Evolutionary conservation across 2,329 filamentous ascomycete species (phyloP), one percentile per base, ranked within the genome.

Genomic region (Didymella glomerata): DNA sequence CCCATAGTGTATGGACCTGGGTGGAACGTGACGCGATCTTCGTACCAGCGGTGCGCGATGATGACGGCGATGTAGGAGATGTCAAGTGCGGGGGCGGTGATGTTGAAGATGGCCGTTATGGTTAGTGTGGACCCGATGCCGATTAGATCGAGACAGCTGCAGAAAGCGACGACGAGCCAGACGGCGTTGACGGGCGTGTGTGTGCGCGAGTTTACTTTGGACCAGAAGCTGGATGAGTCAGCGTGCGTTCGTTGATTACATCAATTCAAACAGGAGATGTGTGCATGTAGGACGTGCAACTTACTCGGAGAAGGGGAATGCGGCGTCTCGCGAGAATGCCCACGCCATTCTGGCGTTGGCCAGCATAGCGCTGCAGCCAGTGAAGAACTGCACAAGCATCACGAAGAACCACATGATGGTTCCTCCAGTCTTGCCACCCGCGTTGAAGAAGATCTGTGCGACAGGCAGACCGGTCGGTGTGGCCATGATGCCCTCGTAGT

Each of bases 301-400:
- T 60, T 76, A 85, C 83, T 72, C 74, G 2, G 86, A 87, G 62
- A 87, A 86, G 1, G 86, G 86, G n/a, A 88, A 79, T 0, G 83
- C 85, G 20, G 84, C 80, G 63, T 88, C 86, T 34, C 86, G 79
- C 18, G 85, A 79, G 72, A 88, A 87, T 2, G 86, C 86, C 71
- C 84, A 88, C 1, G 84, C 84, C 84, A 88, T 87, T 61, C 85
- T 79, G 22, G 84, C 86, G 71, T 88, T 86, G 34, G 86, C 86
- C 45, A 88, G 73, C 85, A 88, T 86, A 4, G 86, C 86, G 18
- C 85, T 84, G 54, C 85, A 86, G 20, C 86, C 85, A 0, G 86
- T 88, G 75, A 89, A 88, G 71, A 87, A 85, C 60, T 88, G 86
- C 2, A 89, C 85, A 0, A 89, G 79, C 58, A 88, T 85, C 18